A percentile compares a stretch with the other conserved stretches of the same genome.
Conservation (phyloP, 768 basidiomycete species). For the Auriculariales sp. region DNA sequence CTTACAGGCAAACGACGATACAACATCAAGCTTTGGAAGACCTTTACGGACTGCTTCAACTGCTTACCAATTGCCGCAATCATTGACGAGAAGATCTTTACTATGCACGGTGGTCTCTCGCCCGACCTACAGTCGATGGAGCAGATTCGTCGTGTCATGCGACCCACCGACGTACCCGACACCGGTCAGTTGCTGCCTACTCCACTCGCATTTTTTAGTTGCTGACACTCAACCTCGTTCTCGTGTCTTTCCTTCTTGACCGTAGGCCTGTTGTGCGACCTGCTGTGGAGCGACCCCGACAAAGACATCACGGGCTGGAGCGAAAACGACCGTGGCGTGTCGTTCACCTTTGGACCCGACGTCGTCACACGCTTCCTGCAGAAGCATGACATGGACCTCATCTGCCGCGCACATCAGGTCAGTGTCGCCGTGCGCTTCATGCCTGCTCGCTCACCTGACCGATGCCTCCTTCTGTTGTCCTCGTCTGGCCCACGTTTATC, state of each 20-base stretch:
- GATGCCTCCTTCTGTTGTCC: no score
- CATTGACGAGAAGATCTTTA: constrained; percentile 99
- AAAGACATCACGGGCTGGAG: constrained; percentile 99
- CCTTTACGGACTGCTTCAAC: constrained; percentile 99
- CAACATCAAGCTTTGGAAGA: constrained; percentile 99
- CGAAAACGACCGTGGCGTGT: constrained; percentile 97
- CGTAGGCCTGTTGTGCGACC: constrained; percentile 91
- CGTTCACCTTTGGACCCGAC: constrained; percentile 97
- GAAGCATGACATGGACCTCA: constrained; percentile 99
- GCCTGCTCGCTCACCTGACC: no score
- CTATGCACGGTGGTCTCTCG: constrained; percentile 96
- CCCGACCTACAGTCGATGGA: constrained; percentile 99
- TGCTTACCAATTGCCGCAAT: constrained; percentile 98
- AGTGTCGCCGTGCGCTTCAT: no score
- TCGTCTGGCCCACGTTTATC: no score
- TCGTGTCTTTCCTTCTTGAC: no score
- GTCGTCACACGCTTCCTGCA: constrained; percentile 97
- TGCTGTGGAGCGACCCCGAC: constrained; percentile 98
- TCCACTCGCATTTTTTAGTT: background rate
- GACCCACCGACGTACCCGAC: constrained; percentile 97
- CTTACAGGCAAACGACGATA: constrained; percentile 90
- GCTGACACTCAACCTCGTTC: no score
- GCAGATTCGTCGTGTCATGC: constrained; percentile 97
- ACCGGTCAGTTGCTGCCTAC: constrained; percentile 47
- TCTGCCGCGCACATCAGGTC: constrained; percentile 85